Conservation (phyloP, 176 grass and related monocot species). For the Microstegium vimineum region DNA sequence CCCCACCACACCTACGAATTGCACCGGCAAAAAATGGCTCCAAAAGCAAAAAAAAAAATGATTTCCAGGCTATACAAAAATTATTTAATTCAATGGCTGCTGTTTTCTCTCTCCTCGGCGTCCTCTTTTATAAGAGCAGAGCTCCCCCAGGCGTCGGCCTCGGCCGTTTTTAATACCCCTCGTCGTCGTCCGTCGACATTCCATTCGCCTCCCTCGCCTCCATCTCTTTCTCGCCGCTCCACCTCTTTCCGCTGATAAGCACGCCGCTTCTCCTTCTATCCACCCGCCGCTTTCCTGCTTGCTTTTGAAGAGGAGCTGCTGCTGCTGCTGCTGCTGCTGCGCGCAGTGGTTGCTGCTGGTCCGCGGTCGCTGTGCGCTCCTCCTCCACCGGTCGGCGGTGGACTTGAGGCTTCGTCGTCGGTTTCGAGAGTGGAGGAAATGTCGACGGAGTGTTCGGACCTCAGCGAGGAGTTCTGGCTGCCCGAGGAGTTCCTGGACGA, state of each 20-base stretch:
- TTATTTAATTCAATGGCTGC: neutral
- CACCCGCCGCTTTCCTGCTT: neutral
- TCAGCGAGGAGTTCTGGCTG: constrained; percentile 51
- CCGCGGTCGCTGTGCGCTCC: neutral
- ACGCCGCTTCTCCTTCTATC: neutral
- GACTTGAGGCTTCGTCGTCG: neutral
- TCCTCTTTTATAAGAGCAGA: constrained; percentile 25
- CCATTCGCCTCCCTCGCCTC: neutral
- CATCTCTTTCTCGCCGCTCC: constrained; percentile 13
- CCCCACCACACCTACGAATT: neutral
- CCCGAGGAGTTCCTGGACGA: constrained; percentile 73
- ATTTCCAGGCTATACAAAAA: neutral
- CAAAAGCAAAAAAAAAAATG: neutral
- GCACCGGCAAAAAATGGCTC: neutral
- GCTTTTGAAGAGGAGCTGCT: neutral
- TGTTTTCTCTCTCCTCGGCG: neutral
- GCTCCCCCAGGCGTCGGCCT: neutral
- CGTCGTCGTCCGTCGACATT: constrained; percentile 8
- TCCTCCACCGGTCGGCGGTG: neutral
- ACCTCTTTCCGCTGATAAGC: constrained; percentile 26
- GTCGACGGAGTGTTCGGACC: constrained; percentile 39
- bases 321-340: too few species aligned
- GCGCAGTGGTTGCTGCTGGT: neutral
- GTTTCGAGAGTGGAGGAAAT: constrained; percentile 22
- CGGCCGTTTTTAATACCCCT: constrained; percentile 12